Conservation (phyloP, 352 stramenopile species). For the Pythium sukuiense region DNA sequence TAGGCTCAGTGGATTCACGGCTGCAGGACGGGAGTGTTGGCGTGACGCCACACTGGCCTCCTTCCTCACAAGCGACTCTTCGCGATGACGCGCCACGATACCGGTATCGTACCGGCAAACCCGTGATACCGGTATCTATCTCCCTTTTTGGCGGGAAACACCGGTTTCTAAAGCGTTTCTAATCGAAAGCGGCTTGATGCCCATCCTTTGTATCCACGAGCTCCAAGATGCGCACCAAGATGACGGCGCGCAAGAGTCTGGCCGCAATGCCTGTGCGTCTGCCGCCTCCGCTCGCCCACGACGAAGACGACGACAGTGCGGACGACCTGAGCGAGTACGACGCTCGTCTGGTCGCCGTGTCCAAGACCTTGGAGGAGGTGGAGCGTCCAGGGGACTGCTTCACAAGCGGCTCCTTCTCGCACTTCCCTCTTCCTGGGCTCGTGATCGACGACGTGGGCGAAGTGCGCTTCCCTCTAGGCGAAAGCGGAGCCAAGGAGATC, state of each 20-base stretch:
- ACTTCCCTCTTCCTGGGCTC: conserved; percentile 17
- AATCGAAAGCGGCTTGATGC: too few relatives aligned
- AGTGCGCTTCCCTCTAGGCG: conserved; percentile 15
- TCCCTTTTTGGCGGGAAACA: too few relatives aligned
- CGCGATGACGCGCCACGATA: too few relatives aligned
- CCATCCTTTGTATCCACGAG: too few relatives aligned
- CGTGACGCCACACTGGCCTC: too few relatives aligned
- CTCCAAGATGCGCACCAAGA: conserved; percentile 10
- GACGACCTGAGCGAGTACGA: conserved; percentile 13
- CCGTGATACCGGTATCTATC: too few relatives aligned
- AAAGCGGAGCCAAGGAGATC: conserved; percentile 3
- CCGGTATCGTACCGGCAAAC: too few relatives aligned
- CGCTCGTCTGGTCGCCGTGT: conserved; percentile 20
- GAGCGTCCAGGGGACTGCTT: conserved; percentile 25
- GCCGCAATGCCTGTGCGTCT: neutral
- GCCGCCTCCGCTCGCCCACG: neutral
- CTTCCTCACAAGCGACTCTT: too few relatives aligned
- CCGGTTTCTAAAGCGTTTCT: too few relatives aligned
- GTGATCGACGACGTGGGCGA: conserved; percentile 16
- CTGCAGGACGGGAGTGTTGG: too few relatives aligned
- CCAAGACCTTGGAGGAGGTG: conserved; percentile 13
- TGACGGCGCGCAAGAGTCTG: conserved; percentile 12
- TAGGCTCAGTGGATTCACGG: too few relatives aligned
- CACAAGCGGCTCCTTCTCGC: conserved; percentile 7
- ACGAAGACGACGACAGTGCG: neutral